These are phyloP conservation scores for Vitis hybrid DNA, from an alignment of 177 flowering plant species.

Conservation along the genomic window DNA sequence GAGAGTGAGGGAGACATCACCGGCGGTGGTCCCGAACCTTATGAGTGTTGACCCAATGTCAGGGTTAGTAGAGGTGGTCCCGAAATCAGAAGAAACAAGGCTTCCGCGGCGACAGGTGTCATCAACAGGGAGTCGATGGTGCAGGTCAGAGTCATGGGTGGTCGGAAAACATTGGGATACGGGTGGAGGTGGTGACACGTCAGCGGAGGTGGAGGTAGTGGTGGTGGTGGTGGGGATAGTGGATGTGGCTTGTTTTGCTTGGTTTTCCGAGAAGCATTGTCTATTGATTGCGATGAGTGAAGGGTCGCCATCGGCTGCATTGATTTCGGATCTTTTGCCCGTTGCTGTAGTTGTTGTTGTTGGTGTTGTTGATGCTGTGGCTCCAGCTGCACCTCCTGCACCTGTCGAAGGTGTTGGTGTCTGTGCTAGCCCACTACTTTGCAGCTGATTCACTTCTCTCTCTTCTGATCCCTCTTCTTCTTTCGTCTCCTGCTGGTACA, in stretches of 20 bases:
- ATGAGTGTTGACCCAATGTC: conserved; percentile 36
- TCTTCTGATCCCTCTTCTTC: conserved; percentile 42
- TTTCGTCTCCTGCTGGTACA: conserved; percentile 84
- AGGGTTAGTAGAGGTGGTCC: conserved; percentile 19
- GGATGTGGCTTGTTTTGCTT: conserved; percentile 20
- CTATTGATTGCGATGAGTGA: conserved; percentile 51
- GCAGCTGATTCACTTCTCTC: conserved; percentile 15
- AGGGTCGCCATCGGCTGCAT: conserved; percentile 55
- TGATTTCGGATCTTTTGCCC: conserved; percentile 59
- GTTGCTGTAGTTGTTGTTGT: conserved; percentile 29
- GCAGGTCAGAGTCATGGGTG: conserved; percentile 11
- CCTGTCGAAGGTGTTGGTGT: conserved; percentile 35
- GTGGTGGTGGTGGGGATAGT: conserved; percentile 15
- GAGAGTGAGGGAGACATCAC: conserved; percentile 85
- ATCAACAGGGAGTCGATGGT: conserved; percentile 8
- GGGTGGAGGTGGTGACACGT: conserved; percentile 5
- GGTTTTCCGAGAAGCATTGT: conserved; percentile 25
- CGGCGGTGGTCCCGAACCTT: conserved; percentile 56
- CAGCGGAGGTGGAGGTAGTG: conserved; percentile 13
- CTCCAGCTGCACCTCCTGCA: conserved; percentile 13
- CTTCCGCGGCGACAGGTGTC: conserved; percentile 29
- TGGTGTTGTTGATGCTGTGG: conserved; percentile 25
- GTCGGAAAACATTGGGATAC: conserved; percentile 4
- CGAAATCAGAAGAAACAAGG: conserved; percentile 21
- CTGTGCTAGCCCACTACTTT: conserved; percentile 32